Percentiles rank a stretch among this genome's conserved stretches.
Evolutionary conservation across 768 basidiomycete genomes (phyloP).

Genomic region (Xanthoconium purpureum): DNA sequence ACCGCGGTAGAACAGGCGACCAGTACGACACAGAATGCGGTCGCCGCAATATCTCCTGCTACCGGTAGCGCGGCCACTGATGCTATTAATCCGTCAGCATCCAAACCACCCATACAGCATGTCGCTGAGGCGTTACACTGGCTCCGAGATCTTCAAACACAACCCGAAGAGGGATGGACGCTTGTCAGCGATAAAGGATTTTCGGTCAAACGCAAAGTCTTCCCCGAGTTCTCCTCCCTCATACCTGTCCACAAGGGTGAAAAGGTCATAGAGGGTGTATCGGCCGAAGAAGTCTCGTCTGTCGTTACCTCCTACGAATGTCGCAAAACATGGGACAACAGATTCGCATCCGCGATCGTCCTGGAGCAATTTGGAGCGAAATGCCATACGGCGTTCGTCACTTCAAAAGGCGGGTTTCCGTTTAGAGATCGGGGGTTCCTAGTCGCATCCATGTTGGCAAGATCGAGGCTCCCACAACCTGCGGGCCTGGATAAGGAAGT

Average conservation of each 20-base stretch:
- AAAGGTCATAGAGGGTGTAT: constrained; percentile 90
- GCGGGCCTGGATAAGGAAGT: constrained; percentile 41
- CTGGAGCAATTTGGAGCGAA: constrained; percentile 79
- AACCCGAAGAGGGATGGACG: constrained; percentile 67
- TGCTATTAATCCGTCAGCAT: constrained; percentile 45
- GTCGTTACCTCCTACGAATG: constrained; percentile 68
- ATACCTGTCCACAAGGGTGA: constrained; percentile 85
- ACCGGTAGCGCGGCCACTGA: constrained; percentile 34
- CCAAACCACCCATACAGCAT: constrained; percentile 72
- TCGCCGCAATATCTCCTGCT: constrained; percentile 69
- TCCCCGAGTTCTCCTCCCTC: constrained; percentile 70
- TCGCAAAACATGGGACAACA: constrained; percentile 83
- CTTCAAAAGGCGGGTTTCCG: constrained; percentile 79
- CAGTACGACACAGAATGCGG: constrained; percentile 70
- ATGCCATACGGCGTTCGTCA: constrained; percentile 66
- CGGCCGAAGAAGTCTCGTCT: constrained; percentile 85
- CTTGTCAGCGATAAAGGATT: constrained; percentile 74
- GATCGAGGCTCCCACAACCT: constrained; percentile 40
- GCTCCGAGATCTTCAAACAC: constrained; percentile 67
- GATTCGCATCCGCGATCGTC: constrained; percentile 64
- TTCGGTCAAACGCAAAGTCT: constrained; percentile 70
- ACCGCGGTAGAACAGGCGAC: constrained; percentile 73
- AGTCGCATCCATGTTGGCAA: constrained; percentile 72
- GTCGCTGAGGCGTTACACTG: constrained; percentile 80
- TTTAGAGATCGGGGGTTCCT: constrained; percentile 89